Percentiles rank a stretch among this genome's conserved stretches.
Conservation (phyloP, 139 green algal genomes). For the Tetraselmis striata region DNA sequence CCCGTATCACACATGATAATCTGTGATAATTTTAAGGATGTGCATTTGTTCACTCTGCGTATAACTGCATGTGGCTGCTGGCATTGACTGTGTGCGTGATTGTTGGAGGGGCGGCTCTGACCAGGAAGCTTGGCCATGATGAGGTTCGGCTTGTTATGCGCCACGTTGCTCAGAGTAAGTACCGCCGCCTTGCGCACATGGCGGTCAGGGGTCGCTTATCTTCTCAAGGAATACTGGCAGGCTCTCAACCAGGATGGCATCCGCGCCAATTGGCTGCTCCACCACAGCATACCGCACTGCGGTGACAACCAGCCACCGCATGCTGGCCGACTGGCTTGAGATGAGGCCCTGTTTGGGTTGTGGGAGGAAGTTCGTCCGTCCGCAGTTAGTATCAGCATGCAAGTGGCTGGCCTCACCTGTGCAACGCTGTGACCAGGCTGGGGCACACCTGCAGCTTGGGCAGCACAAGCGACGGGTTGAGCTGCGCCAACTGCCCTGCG, state of each 20-base stretch:
- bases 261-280: constrained; percentile 61
- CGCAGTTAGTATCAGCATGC: too few species aligned
- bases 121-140: not conserved
- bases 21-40: too few species aligned
- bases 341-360: too few species aligned
- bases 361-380: too few species aligned
- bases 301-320: constrained; percentile 39
- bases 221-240: constrained; percentile 55
- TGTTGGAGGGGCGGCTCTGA: too few species aligned
- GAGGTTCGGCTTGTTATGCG: constrained; percentile 52
- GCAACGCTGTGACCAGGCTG: not conserved
- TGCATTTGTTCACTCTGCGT: too few species aligned
- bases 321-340: not conserved
- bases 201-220: constrained; percentile 50
- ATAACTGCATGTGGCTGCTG: too few species aligned
- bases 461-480: constrained; percentile 49
- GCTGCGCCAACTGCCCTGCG: constrained; percentile 73
- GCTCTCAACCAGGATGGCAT: constrained; percentile 42
- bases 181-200: constrained; percentile 78
- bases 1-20: too few species aligned
- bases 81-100: too few species aligned
- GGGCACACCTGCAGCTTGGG: constrained; percentile 25
- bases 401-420: too few species aligned
- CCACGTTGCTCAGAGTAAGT: constrained; percentile 56
- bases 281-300: constrained; percentile 61